Evolutionary conservation across 192 early-diverging fungal genomes (phyloP), one percentile per base, ranked within the genome.

Genomic region (Umbelopsis vinacea): DNA sequence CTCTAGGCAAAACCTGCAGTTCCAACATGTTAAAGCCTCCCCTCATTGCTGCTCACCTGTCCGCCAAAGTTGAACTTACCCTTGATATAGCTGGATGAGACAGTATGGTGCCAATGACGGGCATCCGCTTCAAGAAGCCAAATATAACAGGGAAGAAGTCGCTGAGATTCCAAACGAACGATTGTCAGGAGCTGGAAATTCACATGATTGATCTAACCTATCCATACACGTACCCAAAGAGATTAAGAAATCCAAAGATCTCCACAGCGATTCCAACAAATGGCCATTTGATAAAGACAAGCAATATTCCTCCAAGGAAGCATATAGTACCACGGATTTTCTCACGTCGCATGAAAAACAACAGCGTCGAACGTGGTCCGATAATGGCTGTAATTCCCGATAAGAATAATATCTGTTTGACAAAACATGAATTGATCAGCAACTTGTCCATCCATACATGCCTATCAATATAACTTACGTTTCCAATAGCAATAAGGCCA

Each of bases 61-160:
- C 9, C 15, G 6, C 48, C 7, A 21, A 15, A 50, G 14, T 2
- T 1, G n/a, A 19, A 15, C 67, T 55, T 72, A 91, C 89, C 75
- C 90, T 88, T 46, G 92, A 84, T 55, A 98, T 88, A 29, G 84
- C 92, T 11, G 96, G 96, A 45, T 91, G 83, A 71, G 88, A 94
- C 66, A 98, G 76, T 46, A 97, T 63, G n/a, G 86, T 89, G 33
- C 96, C 96, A 72, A 98, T 94, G 55, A 97, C 57, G 0, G 96
- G 96, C 68, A 98, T 69, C 60, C 87, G 86, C 74, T 94, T 86
- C 73, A 97, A 81, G 66, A 97, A 96, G 45, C 88, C 83, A 52
- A 98, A 76, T 45, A 93, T 89, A 37, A 95, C 91, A 1, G 95
- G 95, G 83, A 98, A 96, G 76, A 98, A 98, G 86, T 98, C 96